phyloP scores from a whole-genome alignment of 148 eudicot genomes.

The Silene conica region DNA sequence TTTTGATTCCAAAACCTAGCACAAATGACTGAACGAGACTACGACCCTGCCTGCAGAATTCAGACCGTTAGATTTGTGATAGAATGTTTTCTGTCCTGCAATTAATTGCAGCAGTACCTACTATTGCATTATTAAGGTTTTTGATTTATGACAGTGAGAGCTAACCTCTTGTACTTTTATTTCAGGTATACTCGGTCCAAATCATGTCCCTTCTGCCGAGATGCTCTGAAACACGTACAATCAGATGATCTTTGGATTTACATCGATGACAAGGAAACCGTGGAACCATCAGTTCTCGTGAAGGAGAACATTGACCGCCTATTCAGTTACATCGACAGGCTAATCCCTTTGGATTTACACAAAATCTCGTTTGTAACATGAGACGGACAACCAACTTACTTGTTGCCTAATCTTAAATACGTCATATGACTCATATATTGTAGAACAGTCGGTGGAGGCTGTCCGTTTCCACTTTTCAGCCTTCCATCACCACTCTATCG shows the following conservation, averaged over 20 bases:
- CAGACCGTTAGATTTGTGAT: too few relatives aligned
- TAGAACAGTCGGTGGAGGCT: background rate
- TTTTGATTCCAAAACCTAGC: background rate
- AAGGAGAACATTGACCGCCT: slow-evolving; percentile 60
- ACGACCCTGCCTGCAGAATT: background rate
- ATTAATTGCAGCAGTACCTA: too few relatives aligned
- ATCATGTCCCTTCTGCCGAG: slow-evolving; percentile 89
- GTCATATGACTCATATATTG: too few relatives aligned
- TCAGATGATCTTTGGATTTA: slow-evolving; percentile 79
- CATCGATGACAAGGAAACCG: too few relatives aligned
- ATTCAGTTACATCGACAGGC: slow-evolving; percentile 49
- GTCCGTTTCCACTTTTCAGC: background rate
- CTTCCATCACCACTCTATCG: background rate
- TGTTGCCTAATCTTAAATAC: too few relatives aligned
- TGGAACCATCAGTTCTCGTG: slow-evolving; percentile 41
- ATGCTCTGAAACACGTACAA: slow-evolving; percentile 55
- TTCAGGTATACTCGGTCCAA: slow-evolving; percentile 61
- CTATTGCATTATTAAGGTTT: too few relatives aligned
- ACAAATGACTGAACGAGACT: background rate
- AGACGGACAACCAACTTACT: too few relatives aligned
- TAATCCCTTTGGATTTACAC: slow-evolving; percentile 63
- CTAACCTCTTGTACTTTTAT: background rate
- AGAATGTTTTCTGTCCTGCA: background rate
- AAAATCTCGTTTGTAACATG: too few relatives aligned
- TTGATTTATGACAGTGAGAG: too few relatives aligned